phyloP scores from a whole-genome alignment of 768 basidiomycete genomes.

The Psilocybe subaeruginosa region DNA sequence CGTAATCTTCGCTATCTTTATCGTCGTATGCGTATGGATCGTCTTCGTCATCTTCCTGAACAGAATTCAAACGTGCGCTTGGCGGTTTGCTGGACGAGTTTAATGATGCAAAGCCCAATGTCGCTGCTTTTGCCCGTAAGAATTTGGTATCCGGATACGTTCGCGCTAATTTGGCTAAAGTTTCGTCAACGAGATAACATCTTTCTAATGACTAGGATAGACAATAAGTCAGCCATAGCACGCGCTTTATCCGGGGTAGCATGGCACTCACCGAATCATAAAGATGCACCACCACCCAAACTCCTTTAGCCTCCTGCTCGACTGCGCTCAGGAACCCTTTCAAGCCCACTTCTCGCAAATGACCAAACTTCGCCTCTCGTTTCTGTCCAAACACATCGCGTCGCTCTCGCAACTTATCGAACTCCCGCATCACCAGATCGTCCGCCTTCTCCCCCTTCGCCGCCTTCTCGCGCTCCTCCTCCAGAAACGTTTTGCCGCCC shows the following conservation, averaged over 20 bases:
- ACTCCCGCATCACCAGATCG: conserved; percentile 46
- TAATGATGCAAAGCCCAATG: conserved; percentile 66
- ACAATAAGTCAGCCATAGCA: conserved; percentile 3
- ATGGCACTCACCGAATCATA: conserved; percentile 70
- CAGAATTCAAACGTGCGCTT: conserved; percentile 19
- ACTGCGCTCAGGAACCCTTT: conserved; percentile 75
- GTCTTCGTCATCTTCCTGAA: conserved; percentile 43
- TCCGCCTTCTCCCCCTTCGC: conserved; percentile 48
- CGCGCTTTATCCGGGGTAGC: background rate
- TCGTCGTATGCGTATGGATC: conserved; percentile 48
- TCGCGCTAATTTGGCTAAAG: conserved; percentile 70
- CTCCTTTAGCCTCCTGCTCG: conserved; percentile 66
- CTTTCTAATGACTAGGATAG: conserved; percentile 67
- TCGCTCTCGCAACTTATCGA: conserved; percentile 35
- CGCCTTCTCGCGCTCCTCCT: conserved; percentile 69
- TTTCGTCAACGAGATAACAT: conserved; percentile 72
- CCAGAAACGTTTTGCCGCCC: conserved; percentile 73
- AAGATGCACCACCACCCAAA: conserved; percentile 87
- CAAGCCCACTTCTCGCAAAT: conserved; percentile 79
- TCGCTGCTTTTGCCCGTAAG: conserved; percentile 76
- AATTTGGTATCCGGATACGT: conserved; percentile 75
- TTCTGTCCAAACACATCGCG: conserved; percentile 50
- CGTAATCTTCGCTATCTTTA: conserved; percentile 41
- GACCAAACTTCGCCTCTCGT: conserved; percentile 67
- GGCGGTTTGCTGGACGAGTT: conserved; percentile 20